Conservation (phyloP, 139 green algal genomes). For the Diplosphaera chodatii region DNA sequence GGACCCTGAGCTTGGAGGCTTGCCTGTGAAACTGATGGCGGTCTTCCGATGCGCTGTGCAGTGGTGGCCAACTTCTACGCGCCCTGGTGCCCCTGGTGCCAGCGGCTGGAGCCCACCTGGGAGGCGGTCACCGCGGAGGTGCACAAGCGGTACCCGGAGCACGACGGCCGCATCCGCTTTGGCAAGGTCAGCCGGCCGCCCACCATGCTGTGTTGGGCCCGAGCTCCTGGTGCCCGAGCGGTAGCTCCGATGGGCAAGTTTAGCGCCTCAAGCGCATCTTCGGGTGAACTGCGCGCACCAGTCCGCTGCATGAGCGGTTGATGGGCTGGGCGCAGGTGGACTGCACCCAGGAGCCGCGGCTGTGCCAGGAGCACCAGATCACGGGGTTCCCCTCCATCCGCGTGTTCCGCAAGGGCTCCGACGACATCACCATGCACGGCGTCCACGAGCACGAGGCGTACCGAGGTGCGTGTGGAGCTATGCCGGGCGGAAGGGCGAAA, state of each 20-base stretch:
- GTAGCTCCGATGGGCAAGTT: too few relatives aligned
- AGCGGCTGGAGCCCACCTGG: slow-evolving; percentile 90
- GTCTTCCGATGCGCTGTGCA: too few relatives aligned
- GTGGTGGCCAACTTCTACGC: slow-evolving; percentile 93
- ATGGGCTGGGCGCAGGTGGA: slow-evolving; percentile 72
- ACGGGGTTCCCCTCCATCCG: slow-evolving; percentile 93
- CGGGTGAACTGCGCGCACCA: not conserved
- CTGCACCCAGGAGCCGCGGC: slow-evolving; percentile 73
- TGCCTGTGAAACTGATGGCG: too few relatives aligned
- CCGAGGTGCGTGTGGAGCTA: slow-evolving; percentile 31
- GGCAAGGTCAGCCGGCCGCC: slow-evolving; percentile 78
- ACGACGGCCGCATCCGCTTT: slow-evolving; percentile 77
- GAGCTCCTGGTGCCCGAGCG: too few relatives aligned
- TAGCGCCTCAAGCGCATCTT: too few relatives aligned
- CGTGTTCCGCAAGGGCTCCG: slow-evolving; percentile 82
- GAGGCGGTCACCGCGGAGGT: slow-evolving; percentile 82
- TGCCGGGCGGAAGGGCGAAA: too few relatives aligned
- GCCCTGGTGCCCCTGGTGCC: slow-evolving; percentile 94
- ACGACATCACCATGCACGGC: slow-evolving; percentile 30
- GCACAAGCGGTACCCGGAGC: slow-evolving; percentile 82
- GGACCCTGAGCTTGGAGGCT: too few relatives aligned
- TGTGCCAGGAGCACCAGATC: slow-evolving; percentile 86
- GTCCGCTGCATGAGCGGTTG: not conserved
- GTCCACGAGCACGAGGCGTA: slow-evolving; percentile 67
- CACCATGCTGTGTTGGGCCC: too few relatives aligned